Evolutionary conservation across 1,284 basidiomycete species (phyloP).

Genomic region (Ustilago trichophora): DNA sequence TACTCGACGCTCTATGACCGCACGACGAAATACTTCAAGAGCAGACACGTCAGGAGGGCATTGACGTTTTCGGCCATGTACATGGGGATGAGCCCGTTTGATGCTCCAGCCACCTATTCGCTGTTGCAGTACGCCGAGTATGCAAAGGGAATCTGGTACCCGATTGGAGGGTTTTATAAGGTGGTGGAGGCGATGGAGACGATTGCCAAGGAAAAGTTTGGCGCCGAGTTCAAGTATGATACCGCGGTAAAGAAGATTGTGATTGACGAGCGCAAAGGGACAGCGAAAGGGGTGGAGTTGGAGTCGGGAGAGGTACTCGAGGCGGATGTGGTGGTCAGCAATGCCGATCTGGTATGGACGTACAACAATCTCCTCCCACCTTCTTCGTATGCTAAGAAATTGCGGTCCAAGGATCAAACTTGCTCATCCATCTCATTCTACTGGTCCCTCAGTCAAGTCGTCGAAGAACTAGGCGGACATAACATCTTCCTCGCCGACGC

Average conservation of each 20-base stretch:
- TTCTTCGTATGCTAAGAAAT: constrained; percentile 60
- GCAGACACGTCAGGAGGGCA: constrained; percentile 67
- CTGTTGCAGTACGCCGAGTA: constrained; percentile 72
- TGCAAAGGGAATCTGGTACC: constrained; percentile 71
- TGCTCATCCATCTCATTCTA: constrained; percentile 72
- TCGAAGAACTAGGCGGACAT: constrained; percentile 69
- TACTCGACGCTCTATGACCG: constrained; percentile 64
- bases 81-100: constrained; percentile 70
- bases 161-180: constrained; percentile 70
- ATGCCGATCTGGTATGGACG: constrained; percentile 71
- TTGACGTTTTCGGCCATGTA: constrained; percentile 40
- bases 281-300: constrained; percentile 67
- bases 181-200: constrained; percentile 69
- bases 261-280: constrained; percentile 24
- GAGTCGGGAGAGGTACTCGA: constrained; percentile 67
- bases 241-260: constrained; percentile 68
- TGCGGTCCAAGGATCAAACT: constrained; percentile 65
- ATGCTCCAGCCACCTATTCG: constrained; percentile 71
- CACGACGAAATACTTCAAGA: constrained; percentile 69
- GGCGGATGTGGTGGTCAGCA: constrained; percentile 71
- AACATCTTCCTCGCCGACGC: constrained; percentile 68
- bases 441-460: constrained; percentile 69
- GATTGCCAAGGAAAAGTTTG: constrained; percentile 68
- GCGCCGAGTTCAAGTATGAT: constrained; percentile 68
- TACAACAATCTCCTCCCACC: constrained; percentile 69